Percentiles rank a stretch among this genome's conserved stretches.
phyloP scores from a whole-genome alignment of 306 rosid genomes.

The Erythrophleum fordii region DNA sequence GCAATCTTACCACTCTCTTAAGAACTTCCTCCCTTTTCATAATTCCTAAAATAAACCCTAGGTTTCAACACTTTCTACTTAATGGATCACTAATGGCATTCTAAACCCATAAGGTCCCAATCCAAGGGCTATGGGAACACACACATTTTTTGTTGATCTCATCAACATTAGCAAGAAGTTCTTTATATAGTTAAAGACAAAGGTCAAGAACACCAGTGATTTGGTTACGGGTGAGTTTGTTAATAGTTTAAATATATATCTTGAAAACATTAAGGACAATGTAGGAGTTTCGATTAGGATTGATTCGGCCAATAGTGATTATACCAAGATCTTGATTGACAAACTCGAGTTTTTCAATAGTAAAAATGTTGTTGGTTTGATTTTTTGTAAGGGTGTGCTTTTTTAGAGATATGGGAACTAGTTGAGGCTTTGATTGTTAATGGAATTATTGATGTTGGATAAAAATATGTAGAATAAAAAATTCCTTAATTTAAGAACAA shows the following conservation, averaged over 20 bases:
- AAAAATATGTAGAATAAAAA: too few species aligned
- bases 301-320: constrained; percentile 40
- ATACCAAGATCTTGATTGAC: constrained; percentile 54
- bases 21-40: too few species aligned
- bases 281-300: constrained; percentile 48
- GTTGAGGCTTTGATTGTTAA: constrained; percentile 65
- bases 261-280: constrained; percentile 52
- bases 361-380: constrained; percentile 60
- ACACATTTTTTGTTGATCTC: too few species aligned
- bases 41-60: too few species aligned
- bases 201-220: constrained; percentile 47
- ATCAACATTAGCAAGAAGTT: constrained; percentile 60
- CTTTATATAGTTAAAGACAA: constrained; percentile 49
- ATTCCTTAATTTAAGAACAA: too few species aligned
- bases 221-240: constrained; percentile 59
- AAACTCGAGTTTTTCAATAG: constrained; percentile 52
- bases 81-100: too few species aligned
- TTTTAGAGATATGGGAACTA: constrained; percentile 76
- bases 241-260: constrained; percentile 53
- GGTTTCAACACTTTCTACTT: too few species aligned
- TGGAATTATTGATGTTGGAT: constrained; percentile 59
- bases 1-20: too few species aligned
- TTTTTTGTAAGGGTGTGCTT: constrained; percentile 69
- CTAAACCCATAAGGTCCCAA: too few species aligned
- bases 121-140: too few species aligned